Evolutionary conservation across 2,329 filamentous ascomycete genomes (phyloP), one percentile per base, ranked within the genome.

Genomic region (Fusarium concolor): DNA sequence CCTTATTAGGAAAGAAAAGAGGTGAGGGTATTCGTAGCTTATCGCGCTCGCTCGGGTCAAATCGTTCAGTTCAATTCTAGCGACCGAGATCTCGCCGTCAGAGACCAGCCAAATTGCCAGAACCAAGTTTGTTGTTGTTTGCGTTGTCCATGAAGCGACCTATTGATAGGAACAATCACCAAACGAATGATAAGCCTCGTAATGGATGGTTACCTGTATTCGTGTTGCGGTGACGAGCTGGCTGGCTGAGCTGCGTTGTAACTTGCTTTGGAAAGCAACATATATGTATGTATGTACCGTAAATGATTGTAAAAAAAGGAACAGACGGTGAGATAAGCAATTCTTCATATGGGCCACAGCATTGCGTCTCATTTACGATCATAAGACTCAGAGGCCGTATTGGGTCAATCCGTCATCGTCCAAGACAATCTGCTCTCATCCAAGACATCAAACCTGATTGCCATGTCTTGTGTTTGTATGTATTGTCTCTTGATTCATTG

Each of bases 371-470:
- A 51, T 61, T 43, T 38, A 31, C 29, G 29, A 10, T 31, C 10
- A 31, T 10, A 29, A 31, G 39, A 44, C n/a, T 33, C 43, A 33
- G 17, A 18, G 15, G 4, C 53, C 58, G 41, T 58, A 53, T 64
- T 64, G 44, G 47, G 29, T 38, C 49, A 41, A 41, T 41, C 59
- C 59, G 59, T 42, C 43, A 63, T 31, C 29, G 18, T 60, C 46
- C 53, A 54, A 65, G 64, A 67, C 63, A 67, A 59, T 52, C 64
- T 45, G 64, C 57, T 64, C 52, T 22, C 64, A 39, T 67, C 58
- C 58, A 67, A 64, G 64, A 67, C 62, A 67, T 46, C 39, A 67
- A 66, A 54, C 52, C 52, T 70, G 67, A 41, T 38, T 45, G 50
- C 22, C 46, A 45, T 45, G 50, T 26, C 46, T 50, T 42, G 15